Evolutionary conservation across 169 alveolate species (phyloP).

Genomic region (Toxoplasma gondii): DNA sequence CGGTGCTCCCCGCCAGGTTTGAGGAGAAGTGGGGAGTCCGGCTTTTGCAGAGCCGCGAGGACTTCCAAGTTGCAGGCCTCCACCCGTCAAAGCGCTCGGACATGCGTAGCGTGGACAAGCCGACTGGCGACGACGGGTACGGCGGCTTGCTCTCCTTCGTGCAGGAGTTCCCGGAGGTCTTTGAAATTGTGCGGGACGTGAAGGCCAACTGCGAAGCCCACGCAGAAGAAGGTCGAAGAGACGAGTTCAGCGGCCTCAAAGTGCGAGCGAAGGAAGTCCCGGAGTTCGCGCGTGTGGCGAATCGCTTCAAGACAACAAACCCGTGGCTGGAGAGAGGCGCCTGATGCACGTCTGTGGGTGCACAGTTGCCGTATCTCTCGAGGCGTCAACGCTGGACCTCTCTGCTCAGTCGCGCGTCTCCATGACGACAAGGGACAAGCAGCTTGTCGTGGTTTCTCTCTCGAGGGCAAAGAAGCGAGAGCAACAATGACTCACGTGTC

Average conservation of each 20-base stretch:
- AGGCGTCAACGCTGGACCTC: too few species aligned
- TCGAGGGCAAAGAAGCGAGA: too few species aligned
- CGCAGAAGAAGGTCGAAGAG: background rate
- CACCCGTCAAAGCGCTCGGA: slow-evolving; percentile 15
- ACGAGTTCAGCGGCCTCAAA: background rate
- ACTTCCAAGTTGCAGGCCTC: slow-evolving; percentile 19
- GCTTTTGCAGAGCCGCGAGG: background rate
- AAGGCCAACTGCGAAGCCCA: background rate
- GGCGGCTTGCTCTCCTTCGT: slow-evolving; percentile 33
- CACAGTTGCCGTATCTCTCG: too few species aligned
- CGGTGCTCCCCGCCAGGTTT: slow-evolving; percentile 19
- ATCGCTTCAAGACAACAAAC: background rate
- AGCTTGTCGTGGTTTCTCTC: too few species aligned
- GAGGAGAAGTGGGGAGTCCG: slow-evolving; percentile 49
- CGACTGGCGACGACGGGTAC: slow-evolving; percentile 16
- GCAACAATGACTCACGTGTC: too few species aligned
- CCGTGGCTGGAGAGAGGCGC: background rate
- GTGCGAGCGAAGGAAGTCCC: background rate
- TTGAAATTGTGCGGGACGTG: background rate
- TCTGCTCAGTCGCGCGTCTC: too few species aligned
- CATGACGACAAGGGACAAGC: too few species aligned
- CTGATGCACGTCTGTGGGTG: too few species aligned
- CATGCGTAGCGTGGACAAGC: background rate
- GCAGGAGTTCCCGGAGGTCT: slow-evolving; percentile 39
- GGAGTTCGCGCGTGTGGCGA: background rate